phyloP scores from a whole-genome alignment of 768 basidiomycete genomes.

The Lentinula sp. region DNA sequence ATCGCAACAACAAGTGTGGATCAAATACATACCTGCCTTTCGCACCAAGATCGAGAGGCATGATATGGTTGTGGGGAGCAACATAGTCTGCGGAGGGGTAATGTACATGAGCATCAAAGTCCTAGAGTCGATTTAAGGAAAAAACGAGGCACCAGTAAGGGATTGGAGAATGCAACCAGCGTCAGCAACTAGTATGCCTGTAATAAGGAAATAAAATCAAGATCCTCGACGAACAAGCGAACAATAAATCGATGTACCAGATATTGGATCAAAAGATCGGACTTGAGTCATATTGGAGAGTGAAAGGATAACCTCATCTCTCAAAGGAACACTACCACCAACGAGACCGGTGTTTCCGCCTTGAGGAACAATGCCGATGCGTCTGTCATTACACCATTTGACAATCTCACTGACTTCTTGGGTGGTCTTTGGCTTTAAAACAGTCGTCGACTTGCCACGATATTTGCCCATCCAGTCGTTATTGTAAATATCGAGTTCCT shows the following conservation, averaged over 20 bases:
- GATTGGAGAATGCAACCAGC: slow-evolving; percentile 92
- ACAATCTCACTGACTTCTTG: slow-evolving; percentile 86
- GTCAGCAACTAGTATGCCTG: slow-evolving; percentile 88
- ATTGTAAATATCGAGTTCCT: slow-evolving; percentile 78
- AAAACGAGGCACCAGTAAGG: slow-evolving; percentile 35
- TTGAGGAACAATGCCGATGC: slow-evolving; percentile 92
- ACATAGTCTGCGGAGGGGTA: slow-evolving; percentile 49
- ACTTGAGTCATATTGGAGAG: slow-evolving; percentile 78
- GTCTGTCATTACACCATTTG: slow-evolving; percentile 75
- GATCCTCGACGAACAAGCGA: slow-evolving; percentile 5
- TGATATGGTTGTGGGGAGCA: slow-evolving; percentile 84
- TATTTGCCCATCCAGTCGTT: slow-evolving; percentile 97
- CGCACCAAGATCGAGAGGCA: slow-evolving; percentile 93
- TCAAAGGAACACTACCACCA: slow-evolving; percentile 86
- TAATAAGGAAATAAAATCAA: slow-evolving; percentile 6
- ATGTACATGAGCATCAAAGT: background rate
- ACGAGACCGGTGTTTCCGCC: slow-evolving; percentile 98
- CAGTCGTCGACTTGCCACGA: slow-evolving; percentile 73
- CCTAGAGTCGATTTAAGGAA: no score
- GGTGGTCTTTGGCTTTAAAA: slow-evolving; percentile 84
- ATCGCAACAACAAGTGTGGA: background rate
- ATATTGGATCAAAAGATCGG: slow-evolving; percentile 78
- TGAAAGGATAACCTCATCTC: slow-evolving; percentile 84
- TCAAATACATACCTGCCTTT: slow-evolving; percentile 70
- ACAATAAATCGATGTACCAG: slow-evolving; percentile 43